These are phyloP conservation scores for Fagus crenata DNA, from an alignment of 306 rosid genomes.

Conservation along the genomic window DNA sequence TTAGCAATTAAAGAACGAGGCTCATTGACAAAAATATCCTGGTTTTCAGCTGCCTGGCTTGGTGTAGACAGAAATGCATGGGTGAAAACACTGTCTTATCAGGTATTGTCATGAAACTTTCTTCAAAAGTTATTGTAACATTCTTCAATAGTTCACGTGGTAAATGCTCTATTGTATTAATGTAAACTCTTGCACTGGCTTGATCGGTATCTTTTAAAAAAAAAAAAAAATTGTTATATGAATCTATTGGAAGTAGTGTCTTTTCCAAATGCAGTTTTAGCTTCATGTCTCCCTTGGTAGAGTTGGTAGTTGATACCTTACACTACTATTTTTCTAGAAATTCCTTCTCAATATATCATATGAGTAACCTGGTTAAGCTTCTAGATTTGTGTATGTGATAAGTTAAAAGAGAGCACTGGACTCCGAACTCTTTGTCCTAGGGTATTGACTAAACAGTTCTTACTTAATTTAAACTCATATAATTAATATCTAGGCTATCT, in stretches of 20 bases:
- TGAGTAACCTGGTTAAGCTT: not conserved
- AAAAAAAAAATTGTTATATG: constrained; percentile 6
- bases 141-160: not conserved
- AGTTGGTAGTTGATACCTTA: not conserved
- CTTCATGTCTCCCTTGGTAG: not conserved
- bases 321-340: not conserved
- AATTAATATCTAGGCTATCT: not conserved
- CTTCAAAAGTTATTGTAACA: constrained; percentile 1
- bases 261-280: not conserved
- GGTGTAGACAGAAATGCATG: constrained; percentile 87
- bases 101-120: constrained; percentile 48
- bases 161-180: constrained; percentile 10
- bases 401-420: not conserved
- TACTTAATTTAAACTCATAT: constrained; percentile 5
- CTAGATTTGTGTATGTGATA: not conserved
- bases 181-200: not conserved
- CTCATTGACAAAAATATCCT: constrained; percentile 48
- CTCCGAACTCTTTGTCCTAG: not conserved
- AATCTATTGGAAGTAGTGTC: not conserved
- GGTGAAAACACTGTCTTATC: constrained; percentile 81
- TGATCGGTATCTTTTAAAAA: not conserved
- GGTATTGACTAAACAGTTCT: not conserved
- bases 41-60: constrained; percentile 91
- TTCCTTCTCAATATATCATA: not conserved
- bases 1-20: constrained; percentile 76